Percentiles rank a stretch among this genome's conserved stretches.
These are phyloP conservation scores for Scutellaria barbata DNA, from an alignment of 257 asterid genomes.

Conservation along the genomic window DNA sequence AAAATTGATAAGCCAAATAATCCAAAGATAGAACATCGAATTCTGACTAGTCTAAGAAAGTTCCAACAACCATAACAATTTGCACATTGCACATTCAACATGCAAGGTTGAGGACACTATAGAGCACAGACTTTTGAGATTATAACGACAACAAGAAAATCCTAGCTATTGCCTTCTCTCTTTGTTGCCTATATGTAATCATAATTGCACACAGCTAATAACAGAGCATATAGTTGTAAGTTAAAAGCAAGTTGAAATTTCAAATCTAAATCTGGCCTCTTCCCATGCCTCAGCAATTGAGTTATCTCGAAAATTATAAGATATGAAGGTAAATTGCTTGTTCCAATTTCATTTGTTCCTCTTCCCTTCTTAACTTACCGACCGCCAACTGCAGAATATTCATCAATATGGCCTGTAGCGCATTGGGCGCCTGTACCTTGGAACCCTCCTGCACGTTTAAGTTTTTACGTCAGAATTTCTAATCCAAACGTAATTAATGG, in stretches of 20 bases:
- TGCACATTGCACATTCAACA: conserved; percentile 1
- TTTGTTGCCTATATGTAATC: conserved; percentile 32
- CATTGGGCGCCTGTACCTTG: conserved; percentile 68
- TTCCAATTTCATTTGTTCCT: conserved; percentile 6
- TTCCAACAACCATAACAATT: conserved; percentile 13
- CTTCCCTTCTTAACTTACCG: conserved; percentile 33
- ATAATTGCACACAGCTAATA: conserved; percentile 37
- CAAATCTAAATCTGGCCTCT: conserved; percentile 37
- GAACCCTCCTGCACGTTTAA: conserved; percentile 59
- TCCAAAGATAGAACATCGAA: no score
- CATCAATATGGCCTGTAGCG: conserved; percentile 68
- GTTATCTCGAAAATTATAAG: conserved; percentile 17
- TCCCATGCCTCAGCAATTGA: conserved; percentile 36
- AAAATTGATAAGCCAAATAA: not conserved
- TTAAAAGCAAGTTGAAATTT: conserved; percentile 33
- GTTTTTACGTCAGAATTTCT: conserved; percentile 28
- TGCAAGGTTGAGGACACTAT: conserved; percentile 10
- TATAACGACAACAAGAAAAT: conserved; percentile 24
- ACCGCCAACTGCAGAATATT: conserved; percentile 25
- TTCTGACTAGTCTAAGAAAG: not conserved
- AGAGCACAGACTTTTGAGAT: conserved; percentile 4
- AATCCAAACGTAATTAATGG: not conserved
- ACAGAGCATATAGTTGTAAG: conserved; percentile 33
- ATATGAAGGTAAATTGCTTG: conserved; percentile 34
- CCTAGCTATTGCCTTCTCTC: conserved; percentile 26